phyloP scores from a whole-genome alignment of 2,329 filamentous ascomycete genomes.

The Penicillium hordei region DNA sequence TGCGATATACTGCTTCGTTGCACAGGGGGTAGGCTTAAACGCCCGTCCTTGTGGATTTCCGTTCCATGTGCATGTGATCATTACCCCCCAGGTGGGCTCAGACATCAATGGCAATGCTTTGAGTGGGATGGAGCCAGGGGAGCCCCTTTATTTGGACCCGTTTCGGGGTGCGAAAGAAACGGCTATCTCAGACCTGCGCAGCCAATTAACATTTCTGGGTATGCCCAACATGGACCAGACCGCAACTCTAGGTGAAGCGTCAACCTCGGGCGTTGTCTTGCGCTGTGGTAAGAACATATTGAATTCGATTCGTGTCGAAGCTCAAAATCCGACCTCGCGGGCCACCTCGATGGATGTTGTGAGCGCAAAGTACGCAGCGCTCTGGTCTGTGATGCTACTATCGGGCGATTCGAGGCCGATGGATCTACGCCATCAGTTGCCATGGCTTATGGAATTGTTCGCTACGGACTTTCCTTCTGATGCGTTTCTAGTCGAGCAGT shows the following conservation, averaged over 20 bases:
- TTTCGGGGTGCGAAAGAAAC: constrained; percentile 71
- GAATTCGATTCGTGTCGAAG: constrained; percentile 62
- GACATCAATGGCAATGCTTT: constrained; percentile 57
- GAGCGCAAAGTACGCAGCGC: constrained; percentile 67
- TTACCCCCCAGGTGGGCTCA: constrained; percentile 61
- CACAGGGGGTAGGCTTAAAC: constrained; percentile 69
- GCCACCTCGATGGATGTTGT: constrained; percentile 54
- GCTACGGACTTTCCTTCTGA: constrained; percentile 69
- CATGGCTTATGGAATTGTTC: constrained; percentile 64
- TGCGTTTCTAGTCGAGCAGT: constrained; percentile 66
- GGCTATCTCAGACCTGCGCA: constrained; percentile 57
- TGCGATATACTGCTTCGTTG: constrained; percentile 81
- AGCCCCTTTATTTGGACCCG: constrained; percentile 79
- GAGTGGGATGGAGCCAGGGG: constrained; percentile 25
- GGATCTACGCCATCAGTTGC: constrained; percentile 62
- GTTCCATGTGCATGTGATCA: constrained; percentile 78
- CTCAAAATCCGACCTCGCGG: constrained; percentile 31
- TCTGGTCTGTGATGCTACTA: constrained; percentile 68
- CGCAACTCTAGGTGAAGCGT: constrained; percentile 63
- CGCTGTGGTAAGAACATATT: constrained; percentile 80
- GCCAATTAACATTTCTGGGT: constrained; percentile 58
- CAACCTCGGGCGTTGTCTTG: constrained; percentile 66
- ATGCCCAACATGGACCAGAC: constrained; percentile 39
- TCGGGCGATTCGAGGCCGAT: constrained; percentile 41
- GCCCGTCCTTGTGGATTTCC: constrained; percentile 80